Evolutionary conservation across 768 basidiomycete species (phyloP), one percentile per base, ranked within the genome.

Genomic region (Lepiota subincarnata): DNA sequence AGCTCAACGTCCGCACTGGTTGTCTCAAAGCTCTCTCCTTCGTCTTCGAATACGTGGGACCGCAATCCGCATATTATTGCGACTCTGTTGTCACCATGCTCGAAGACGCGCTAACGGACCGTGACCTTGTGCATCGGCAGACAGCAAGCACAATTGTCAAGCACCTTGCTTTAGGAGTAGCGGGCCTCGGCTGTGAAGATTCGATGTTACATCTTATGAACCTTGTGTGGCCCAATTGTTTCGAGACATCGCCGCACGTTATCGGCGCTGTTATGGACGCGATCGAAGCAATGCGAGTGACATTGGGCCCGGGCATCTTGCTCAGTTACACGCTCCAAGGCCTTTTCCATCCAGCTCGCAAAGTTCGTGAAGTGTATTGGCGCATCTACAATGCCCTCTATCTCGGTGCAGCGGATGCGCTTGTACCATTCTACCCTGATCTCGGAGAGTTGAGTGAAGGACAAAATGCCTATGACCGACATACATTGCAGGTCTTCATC

Each of bases 211-310:
- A 99, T 65, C 72, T 98, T 45, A 92, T 98, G 87, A 99, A 99
- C 67, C 82, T 99, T 22, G 90, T 98, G 12, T 98, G 95, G 95
- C 97, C 97, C 1, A 98, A 98, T 66, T 95, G 94, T 70, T 98
- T 98, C 68, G 96, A 98, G 74, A 96, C 95, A 1, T 92, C 89
- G 12, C 97, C 97, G 4, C 97, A 99, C 71, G 95, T 99, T 56
- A 98, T 98, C 57, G 93, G 92, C 28, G 92, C 94, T 4, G 92
- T 98, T 39, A 95, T 98, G 92, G 97, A 98, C 45, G 97, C 97
- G 0, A 80, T 99, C 62, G 97, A 98, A 70, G 91, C 92, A 1
- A 98, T 98, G 94, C 81, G 95, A 19, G 89, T 98, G 38, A 93
- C 94, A 6, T 76, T 98, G 38, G 97, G 97, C 1, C 93, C 96